Evolutionary conservation across 441 rosid genomes (phyloP).

Genomic region (Pelargonium cotyledonis): DNA sequence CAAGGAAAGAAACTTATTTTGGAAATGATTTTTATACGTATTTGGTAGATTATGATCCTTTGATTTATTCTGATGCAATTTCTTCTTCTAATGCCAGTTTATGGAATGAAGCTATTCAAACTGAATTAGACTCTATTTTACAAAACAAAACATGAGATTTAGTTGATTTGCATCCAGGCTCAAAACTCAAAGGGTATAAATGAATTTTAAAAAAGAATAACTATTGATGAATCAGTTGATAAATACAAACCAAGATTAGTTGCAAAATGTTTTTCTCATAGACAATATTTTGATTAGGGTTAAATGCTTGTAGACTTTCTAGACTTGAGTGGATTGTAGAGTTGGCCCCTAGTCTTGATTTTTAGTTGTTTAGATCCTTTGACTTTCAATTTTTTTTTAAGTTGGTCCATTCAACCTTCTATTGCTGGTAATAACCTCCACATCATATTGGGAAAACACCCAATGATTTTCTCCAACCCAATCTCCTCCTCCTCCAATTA

Average conservation of each 20-base stretch:
- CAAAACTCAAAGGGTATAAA: not conserved
- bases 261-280: no score
- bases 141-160: not conserved
- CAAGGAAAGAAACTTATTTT: no score
- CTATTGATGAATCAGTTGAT: not conserved
- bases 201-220: not conserved
- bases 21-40: not conserved
- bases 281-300: no score
- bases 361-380: no score
- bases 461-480: constrained; percentile 51
- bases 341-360: no score
- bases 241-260: not conserved
- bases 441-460: no score
- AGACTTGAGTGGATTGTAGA: no score
- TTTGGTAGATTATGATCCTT: not conserved
- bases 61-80: not conserved
- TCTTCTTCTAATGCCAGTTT: not conserved
- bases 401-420: no score
- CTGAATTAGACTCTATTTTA: not conserved
- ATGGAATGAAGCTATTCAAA: not conserved
- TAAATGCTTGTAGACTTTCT: no score
- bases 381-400: no score
- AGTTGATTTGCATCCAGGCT: not conserved
- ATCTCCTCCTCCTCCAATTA: constrained; percentile 59
- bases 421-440: no score